Evolutionary conservation across 495 filamentous ascomycete genomes (phyloP), one percentile per base, ranked within the genome.

Genomic region (Cudoniella acicularis): DNA sequence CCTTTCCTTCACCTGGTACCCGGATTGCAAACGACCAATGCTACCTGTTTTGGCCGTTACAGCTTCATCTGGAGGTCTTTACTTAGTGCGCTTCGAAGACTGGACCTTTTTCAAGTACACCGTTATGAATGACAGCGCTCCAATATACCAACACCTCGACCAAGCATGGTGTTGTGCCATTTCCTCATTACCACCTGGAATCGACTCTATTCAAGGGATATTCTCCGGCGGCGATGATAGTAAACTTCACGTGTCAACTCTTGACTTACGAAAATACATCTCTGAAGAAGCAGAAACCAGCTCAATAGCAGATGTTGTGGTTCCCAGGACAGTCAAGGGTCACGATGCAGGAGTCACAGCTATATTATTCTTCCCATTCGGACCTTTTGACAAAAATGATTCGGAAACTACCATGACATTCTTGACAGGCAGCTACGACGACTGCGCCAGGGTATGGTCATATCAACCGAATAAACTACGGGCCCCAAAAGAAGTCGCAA

Each of bases 351-450:
- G 94, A 2, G 91, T 98, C 1, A 97, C 93, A 0, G 84, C 91
- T 1, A 93, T 98, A 36, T 36, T 36, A 13, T 36, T 36, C 13
- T 13, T 36, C 13, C 30, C 30, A 4, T 36, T 36, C n/a, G 30
- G 30, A 4, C 30, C 30, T 13, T 6, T 36, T 6, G 6, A 36
- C 30, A 13, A 13, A 91, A 10, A 67, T 75, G 1, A 49, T 70
- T 48, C 2, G 52, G 64, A 0, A 72, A 72, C 18, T 72, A 67
- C 17, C 71, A 73, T 0, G 77, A 78, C 18, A 20, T 18, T 96
- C 8, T 65, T 96, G 26, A 98, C 92, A 2, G 94, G 94, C 10
- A 93, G 90, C 66, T 98, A 98, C 69, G 94, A 98, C 62, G 95
- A 98, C 61, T 73, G 78, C 67, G 73, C 97, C 40, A 80, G 94